These are phyloP conservation scores for Leccinellum rugosiceps DNA, from an alignment of 768 basidiomycete genomes.

Conservation along the genomic window DNA sequence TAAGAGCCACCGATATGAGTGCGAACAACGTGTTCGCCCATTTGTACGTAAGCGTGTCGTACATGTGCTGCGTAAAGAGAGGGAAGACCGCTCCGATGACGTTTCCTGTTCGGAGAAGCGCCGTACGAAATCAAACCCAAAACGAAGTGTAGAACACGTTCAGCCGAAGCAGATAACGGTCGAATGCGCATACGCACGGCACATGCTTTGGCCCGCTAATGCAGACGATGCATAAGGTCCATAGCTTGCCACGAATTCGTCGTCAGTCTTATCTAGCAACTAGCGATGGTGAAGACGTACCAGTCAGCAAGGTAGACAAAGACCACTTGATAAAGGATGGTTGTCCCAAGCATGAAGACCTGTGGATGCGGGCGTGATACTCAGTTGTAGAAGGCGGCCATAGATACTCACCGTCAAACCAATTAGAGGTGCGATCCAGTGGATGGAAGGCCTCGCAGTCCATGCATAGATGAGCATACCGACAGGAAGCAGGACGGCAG, in stretches of 20 bases:
- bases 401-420: constrained; percentile 24
- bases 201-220: constrained; percentile 62
- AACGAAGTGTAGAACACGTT: constrained; percentile 15
- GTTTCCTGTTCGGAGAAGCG: constrained; percentile 38
- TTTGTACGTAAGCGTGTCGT: constrained; percentile 48
- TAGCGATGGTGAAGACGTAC: constrained; percentile 29
- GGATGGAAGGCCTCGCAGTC: constrained; percentile 51
- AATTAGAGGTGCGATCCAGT: constrained; percentile 51
- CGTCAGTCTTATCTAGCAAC: not conserved
- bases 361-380: constrained; percentile 17
- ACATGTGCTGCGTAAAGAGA: constrained; percentile 62
- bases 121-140: constrained; percentile 2
- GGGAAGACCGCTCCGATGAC: constrained; percentile 53
- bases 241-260: constrained; percentile 32
- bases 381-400: not conserved
- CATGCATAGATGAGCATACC: constrained; percentile 77
- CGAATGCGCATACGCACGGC: constrained; percentile 37
- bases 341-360: constrained; percentile 50
- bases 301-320: constrained; percentile 66
- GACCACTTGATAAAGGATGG: constrained; percentile 54
- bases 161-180: not conserved
- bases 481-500: constrained; percentile 49
- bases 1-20: constrained; percentile 48
- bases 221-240: constrained; percentile 67
- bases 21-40: constrained; percentile 63